phyloP scores from a whole-genome alignment of 2,329 filamentous ascomycete genomes.

The Colletotrichum liriopes region DNA sequence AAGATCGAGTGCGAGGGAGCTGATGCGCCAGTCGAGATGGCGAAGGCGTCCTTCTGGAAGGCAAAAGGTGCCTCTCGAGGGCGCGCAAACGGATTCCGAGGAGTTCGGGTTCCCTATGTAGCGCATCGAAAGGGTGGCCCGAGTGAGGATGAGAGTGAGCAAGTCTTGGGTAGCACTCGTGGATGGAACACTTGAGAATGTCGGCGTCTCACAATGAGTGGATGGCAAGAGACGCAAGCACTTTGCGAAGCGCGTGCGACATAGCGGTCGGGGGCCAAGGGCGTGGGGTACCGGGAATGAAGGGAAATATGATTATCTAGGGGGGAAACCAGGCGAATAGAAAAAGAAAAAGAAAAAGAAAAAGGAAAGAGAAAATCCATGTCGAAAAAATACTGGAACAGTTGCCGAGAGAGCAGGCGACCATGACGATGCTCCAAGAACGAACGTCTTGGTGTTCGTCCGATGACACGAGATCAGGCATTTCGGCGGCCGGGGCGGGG shows the following conservation, averaged over 20 bases:
- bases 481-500: not conserved
- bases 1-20: not conserved
- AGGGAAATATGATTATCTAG: no score
- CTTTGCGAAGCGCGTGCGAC: slow-evolving; percentile 9
- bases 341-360: not conserved
- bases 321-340: no score
- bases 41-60: slow-evolving; percentile 5
- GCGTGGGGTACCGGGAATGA: no score
- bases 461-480: not conserved
- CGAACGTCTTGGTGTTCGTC: not conserved
- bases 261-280: not conserved
- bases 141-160: slow-evolving; percentile 11
- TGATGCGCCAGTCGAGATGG: not conserved
- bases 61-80: not conserved
- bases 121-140: slow-evolving; percentile 17
- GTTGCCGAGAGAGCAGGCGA: not conserved
- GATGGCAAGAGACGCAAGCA: slow-evolving; percentile 16
- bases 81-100: slow-evolving; percentile 9
- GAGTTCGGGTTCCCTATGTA: not conserved
- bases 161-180: not conserved
- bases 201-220: slow-evolving; percentile 32
- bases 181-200: slow-evolving; percentile 20
- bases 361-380: no score
- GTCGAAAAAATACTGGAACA: no score
- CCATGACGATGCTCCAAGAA: not conserved